Evolutionary conservation across 768 basidiomycete genomes (phyloP), one percentile per base, ranked within the genome.

Genomic region (Rhizopogon salebrosus): DNA sequence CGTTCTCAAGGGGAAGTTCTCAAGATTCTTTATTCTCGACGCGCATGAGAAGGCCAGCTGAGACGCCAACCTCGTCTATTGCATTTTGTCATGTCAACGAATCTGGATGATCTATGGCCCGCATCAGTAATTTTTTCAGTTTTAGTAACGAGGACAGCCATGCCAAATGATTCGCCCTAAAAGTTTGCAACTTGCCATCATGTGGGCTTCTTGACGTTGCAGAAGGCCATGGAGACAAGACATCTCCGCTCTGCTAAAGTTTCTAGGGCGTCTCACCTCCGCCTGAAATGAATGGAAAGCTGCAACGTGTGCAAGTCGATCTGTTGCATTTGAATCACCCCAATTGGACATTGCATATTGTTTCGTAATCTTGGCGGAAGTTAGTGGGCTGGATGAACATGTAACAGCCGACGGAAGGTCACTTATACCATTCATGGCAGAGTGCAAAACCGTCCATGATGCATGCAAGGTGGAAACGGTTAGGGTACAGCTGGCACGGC

Each of bases 181-280:
- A n/a, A n/a, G 46, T 45, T 48, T 51, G 53, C 29, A 65, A 54
- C 45, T 29, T 29, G 31, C 22, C 41, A 38, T 57, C 40, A 62
- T 62, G 58, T 59, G 50, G 37, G 39, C 54, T 61, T 61, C 53
- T 29, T 52, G 54, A 50, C 43, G 49, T 53, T 39, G 9, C 36
- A 29, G 20, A 45, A 54, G 40, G 40, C 53, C 55, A 58, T 54
- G 51, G 46, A 61, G 46, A 24, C 56, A 59, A 51, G 22, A 31
- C 57, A 67, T 69, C 58, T 67, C 65, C 65, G 64, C 65, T 48
- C 52, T 66, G 57, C 34, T 56, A 36, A 40, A 37, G 52, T 46
- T 48, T 54, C 57, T 64, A 51, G 49, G 57, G 65, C 67, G 67
- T 61, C 55, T 52, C 62, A 69, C 56, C 54, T 48, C 67, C 67